These are phyloP conservation scores for Caulochytrium protostelioides DNA, from an alignment of 371 early-diverging fungal genomes.

Conservation along the genomic window DNA sequence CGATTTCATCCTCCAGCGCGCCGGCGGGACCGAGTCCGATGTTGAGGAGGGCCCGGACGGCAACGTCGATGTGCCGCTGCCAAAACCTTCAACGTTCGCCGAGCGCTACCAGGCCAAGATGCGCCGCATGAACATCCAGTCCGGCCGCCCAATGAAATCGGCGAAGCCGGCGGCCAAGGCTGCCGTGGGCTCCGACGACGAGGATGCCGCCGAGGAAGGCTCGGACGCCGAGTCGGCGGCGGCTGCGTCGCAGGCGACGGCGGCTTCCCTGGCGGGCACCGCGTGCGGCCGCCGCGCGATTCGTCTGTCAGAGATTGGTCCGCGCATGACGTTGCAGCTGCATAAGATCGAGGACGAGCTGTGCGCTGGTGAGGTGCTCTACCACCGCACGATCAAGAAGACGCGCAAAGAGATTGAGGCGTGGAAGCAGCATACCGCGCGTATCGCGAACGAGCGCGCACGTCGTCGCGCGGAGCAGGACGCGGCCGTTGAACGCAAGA, in stretches of 20 bases:
- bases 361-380: conserved; percentile 78
- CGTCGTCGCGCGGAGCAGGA: conserved; percentile 41
- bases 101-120: no score
- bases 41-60: conserved; percentile 69
- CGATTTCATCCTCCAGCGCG: conserved; percentile 72
- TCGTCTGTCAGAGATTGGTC: conserved; percentile 72
- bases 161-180: no score
- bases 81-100: no score
- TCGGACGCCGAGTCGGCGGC: no score
- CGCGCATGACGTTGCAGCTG: conserved; percentile 65
- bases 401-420: conserved; percentile 1
- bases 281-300: conserved; percentile 73
- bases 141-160: no score
- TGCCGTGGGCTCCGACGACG: no score
- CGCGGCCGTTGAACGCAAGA: conserved; percentile 55
- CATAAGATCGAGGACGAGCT: conserved; percentile 79
- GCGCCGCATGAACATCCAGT: no score
- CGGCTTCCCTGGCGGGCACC: no score
- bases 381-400: conserved; percentile 24
- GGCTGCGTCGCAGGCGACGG: no score
- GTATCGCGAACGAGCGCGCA: not conserved
- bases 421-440: conserved; percentile 1
- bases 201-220: no score
- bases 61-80: no score
- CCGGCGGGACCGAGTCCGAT: conserved; percentile 71